phyloP scores from a whole-genome alignment of 495 filamentous ascomycete species.

The Rhypophila decipiens region DNA sequence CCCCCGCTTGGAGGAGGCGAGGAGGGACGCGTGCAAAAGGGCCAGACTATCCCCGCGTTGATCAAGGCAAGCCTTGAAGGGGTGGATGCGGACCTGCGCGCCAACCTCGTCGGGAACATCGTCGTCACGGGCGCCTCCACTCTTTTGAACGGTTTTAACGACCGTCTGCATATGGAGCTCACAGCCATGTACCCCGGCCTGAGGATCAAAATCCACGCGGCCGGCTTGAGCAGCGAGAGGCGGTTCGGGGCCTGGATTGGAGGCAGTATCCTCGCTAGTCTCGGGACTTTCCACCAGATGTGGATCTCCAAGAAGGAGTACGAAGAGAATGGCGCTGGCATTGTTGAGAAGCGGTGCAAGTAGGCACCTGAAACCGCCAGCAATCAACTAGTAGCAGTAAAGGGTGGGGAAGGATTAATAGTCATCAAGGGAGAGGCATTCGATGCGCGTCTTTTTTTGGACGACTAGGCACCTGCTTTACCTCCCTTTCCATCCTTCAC shows the following conservation, averaged over 20 bases:
- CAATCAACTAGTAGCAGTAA: too few relatives aligned
- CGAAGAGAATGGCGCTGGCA: constrained; percentile 63
- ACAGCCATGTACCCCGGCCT: constrained; percentile 70
- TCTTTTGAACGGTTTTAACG: constrained; percentile 81
- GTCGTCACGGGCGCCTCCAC: constrained; percentile 85
- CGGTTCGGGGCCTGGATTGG: constrained; percentile 93
- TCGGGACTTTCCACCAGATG: constrained; percentile 99
- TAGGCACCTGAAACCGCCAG: constrained; percentile 30
- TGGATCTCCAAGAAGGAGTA: constrained; percentile 90
- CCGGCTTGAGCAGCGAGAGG: constrained; percentile 78
- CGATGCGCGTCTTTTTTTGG: too few relatives aligned
- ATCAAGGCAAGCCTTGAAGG: constrained; percentile 69
- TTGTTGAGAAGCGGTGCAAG: constrained; percentile 76
- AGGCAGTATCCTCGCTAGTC: constrained; percentile 87
- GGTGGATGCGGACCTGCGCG: constrained; percentile 85
- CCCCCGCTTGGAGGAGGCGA: constrained; percentile 16
- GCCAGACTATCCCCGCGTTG: constrained; percentile 71
- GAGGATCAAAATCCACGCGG: constrained; percentile 75
- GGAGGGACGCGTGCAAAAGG: constrained; percentile 43
- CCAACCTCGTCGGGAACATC: constrained; percentile 76
- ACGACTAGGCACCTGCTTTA: too few relatives aligned
- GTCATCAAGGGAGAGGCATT: too few relatives aligned
- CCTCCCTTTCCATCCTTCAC: too few relatives aligned
- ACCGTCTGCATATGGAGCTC: constrained; percentile 80
- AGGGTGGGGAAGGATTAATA: too few relatives aligned